Conservation (phyloP, 2,329 filamentous ascomycete species). For the Dactylellina parvicollis region DNA sequence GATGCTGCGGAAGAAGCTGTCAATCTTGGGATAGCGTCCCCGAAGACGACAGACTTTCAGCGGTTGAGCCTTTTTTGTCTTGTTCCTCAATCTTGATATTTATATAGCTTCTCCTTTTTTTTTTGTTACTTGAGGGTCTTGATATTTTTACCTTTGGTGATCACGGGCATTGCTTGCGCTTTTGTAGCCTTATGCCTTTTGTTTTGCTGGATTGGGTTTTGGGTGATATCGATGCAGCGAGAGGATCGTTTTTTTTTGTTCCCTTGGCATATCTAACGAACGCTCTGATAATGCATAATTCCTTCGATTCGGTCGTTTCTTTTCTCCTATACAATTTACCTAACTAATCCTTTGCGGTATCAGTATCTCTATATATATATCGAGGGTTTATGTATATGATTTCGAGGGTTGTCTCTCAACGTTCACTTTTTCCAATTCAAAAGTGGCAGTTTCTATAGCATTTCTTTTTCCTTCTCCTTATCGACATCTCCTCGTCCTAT, state of each 20-base stretch:
- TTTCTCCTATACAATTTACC: slow-evolving; percentile 46
- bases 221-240: slow-evolving; percentile 41
- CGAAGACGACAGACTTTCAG: not conserved
- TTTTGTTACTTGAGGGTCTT: slow-evolving; percentile 5
- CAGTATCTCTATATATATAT: not conserved
- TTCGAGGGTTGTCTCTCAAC: not conserved
- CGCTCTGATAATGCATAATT: slow-evolving; percentile 53
- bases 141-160: slow-evolving; percentile 6
- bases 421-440: not conserved
- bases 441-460: slow-evolving; percentile 17
- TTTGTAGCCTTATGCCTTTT: slow-evolving; percentile 17
- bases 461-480: slow-evolving; percentile 1
- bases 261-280: slow-evolving; percentile 41
- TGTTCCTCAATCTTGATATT: slow-evolving; percentile 4
- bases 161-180: slow-evolving; percentile 40
- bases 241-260: slow-evolving; percentile 13
- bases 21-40: slow-evolving; percentile 49
- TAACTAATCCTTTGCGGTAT: not conserved
- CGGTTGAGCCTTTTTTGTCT: not conserved
- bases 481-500: not conserved
- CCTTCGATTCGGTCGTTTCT: slow-evolving; percentile 12
- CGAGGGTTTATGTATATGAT: not conserved
- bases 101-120: slow-evolving; percentile 2
- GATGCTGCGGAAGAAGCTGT: slow-evolving; percentile 53
- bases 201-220: not conserved